Conservation (phyloP, 768 basidiomycete genomes). For the Gyrodon lividus region DNA sequence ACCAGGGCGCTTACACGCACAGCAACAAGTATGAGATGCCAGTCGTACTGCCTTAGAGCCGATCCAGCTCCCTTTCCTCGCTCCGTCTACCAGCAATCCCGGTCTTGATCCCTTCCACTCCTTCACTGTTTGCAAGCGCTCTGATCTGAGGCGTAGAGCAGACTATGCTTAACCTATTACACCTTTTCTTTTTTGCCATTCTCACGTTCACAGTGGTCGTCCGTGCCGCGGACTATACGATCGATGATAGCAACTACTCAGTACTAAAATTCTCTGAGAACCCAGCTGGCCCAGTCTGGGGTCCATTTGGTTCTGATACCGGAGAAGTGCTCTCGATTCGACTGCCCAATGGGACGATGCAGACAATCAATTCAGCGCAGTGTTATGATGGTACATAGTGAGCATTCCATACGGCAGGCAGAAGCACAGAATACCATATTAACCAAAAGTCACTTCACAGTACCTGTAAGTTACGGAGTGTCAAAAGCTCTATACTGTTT, state of each 20-base stretch:
- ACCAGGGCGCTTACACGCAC: neutral
- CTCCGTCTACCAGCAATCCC: neutral
- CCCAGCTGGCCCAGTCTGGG: conserved; percentile 28
- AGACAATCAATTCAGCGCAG: conserved; percentile 18
- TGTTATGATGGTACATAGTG: conserved; percentile 28
- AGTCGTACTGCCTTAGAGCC: too few relatives aligned
- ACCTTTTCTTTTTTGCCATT: neutral
- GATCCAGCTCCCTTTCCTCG: neutral
- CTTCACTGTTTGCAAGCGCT: neutral
- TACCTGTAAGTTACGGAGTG: conserved; percentile 20
- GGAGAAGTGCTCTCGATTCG: conserved; percentile 18
- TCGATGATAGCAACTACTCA: conserved; percentile 29
- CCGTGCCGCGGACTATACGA: conserved; percentile 22
- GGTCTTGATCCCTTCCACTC: conserved; percentile 6
- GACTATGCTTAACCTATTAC: conserved; percentile 11
- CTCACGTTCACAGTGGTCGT: conserved; percentile 4
- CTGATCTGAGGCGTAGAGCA: neutral
- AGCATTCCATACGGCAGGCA: conserved; percentile 4
- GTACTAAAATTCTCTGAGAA: conserved; percentile 26
- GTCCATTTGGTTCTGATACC: conserved; percentile 22
- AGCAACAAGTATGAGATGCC: neutral
- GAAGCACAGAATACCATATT: neutral
- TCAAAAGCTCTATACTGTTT: neutral
- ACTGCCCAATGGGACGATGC: conserved; percentile 28
- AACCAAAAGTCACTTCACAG: conserved; percentile 2